Conservation (phyloP, 345 rosid genomes). For the Melaleuca quinquenervia region DNA sequence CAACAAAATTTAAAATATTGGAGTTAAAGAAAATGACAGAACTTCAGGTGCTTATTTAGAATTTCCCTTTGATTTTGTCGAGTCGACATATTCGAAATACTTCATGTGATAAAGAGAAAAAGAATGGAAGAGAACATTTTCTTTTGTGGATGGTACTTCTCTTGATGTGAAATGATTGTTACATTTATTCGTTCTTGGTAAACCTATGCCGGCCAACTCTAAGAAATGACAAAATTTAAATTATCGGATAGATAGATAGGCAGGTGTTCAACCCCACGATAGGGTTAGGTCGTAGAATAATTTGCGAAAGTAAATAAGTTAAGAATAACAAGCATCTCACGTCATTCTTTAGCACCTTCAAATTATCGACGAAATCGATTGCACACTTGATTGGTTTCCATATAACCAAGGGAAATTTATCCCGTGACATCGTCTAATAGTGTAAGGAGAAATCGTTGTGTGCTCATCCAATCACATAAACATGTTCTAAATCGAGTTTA, state of each 20-base stretch:
- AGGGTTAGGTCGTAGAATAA: neutral
- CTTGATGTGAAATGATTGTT: too few species aligned
- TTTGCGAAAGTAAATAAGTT: neutral
- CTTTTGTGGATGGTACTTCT: too few species aligned
- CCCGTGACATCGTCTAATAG: neutral
- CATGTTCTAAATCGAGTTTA: neutral
- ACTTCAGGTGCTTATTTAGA: too few species aligned
- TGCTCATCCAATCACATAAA: neutral
- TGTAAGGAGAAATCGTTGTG: neutral
- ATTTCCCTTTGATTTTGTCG: too few species aligned
- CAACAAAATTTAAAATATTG: neutral
- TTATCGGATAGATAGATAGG: too few species aligned
- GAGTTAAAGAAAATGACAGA: too few species aligned
- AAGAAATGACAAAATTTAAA: too few species aligned
- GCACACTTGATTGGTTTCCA: rapidly evolving
- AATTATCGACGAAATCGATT: neutral
- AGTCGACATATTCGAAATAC: too few species aligned
- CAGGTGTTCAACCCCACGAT: neutral
- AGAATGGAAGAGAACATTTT: too few species aligned
- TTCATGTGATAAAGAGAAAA: too few species aligned
- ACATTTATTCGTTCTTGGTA: too few species aligned
- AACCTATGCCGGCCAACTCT: too few species aligned
- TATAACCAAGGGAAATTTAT: rapidly evolving
- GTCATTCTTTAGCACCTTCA: neutral
- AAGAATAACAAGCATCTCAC: neutral